Evolutionary conservation across 495 filamentous ascomycete species (phyloP).

Genomic region (Daldinia bambusicola): DNA sequence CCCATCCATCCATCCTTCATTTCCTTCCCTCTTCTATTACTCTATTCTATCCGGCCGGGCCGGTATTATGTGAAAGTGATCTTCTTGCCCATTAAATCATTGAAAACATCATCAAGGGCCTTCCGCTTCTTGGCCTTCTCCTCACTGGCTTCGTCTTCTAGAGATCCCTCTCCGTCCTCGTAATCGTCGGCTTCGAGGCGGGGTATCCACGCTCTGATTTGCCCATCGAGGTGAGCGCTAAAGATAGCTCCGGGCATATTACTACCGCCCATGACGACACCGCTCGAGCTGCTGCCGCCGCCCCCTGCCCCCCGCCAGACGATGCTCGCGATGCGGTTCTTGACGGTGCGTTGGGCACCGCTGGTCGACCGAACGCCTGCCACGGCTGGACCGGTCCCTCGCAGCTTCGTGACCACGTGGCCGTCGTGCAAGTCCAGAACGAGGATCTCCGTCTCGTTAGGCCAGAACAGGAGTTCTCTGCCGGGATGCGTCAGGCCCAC

Average conservation of each 20-base stretch:
- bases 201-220: constrained; percentile 68
- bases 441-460: constrained; percentile 81
- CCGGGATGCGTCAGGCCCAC: constrained; percentile 59
- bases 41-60: neutral
- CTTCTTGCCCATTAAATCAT: constrained; percentile 62
- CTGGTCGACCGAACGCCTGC: constrained; percentile 53
- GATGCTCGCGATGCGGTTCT: constrained; percentile 72
- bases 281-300: constrained; percentile 52
- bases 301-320: constrained; percentile 71
- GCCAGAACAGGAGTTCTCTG: constrained; percentile 75
- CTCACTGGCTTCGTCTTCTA: constrained; percentile 46
- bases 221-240: constrained; percentile 68
- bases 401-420: constrained; percentile 73
- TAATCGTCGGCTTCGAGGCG: constrained; percentile 59
- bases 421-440: constrained; percentile 80
- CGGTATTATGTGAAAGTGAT: constrained; percentile 59
- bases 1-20: too few species aligned
- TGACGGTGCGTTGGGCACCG: constrained; percentile 56
- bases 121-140: constrained; percentile 65
- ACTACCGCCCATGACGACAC: constrained; percentile 55
- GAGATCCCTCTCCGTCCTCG: constrained; percentile 53
- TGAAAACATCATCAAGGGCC: constrained; percentile 68
- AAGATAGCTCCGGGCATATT: constrained; percentile 63
- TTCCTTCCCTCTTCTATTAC: neutral
- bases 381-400: constrained; percentile 65